Percentiles rank a stretch among this genome's conserved stretches.
Conservation (phyloP, 805 yeast species). For the Diddensiella santjacobensis region DNA sequence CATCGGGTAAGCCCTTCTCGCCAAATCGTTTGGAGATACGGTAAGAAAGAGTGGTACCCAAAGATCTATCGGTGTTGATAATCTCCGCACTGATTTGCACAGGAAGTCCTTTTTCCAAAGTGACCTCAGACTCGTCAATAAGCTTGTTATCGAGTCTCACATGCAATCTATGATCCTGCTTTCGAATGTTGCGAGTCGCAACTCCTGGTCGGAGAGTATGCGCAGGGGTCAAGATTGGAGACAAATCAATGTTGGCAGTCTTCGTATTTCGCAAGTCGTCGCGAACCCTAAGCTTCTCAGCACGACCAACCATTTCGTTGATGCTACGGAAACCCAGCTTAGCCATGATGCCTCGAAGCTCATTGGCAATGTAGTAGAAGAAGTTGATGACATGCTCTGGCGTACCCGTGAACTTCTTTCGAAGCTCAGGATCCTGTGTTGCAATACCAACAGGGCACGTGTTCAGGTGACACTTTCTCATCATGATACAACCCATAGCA, state of each 20-base stretch:
- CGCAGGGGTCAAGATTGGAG: constrained; percentile 95
- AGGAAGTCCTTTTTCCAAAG: constrained; percentile 95
- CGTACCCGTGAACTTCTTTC: constrained; percentile 90
- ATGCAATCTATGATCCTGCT: constrained; percentile 91
- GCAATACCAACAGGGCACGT: constrained; percentile 99
- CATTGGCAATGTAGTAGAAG: constrained; percentile 91
- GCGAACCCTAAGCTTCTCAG: constrained; percentile 82
- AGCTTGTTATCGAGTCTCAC: constrained; percentile 92
- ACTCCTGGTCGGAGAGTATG: constrained; percentile 96
- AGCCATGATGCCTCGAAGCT: constrained; percentile 90
- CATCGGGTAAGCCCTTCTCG: constrained; percentile 89
- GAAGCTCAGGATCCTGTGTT: constrained; percentile 91
- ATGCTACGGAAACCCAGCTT: constrained; percentile 90
- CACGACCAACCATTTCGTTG: constrained; percentile 97
- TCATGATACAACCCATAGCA: constrained; percentile 96
- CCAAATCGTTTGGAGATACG: constrained; percentile 92
- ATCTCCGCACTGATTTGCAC: constrained; percentile 91
- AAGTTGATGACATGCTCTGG: constrained; percentile 98
- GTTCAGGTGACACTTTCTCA: constrained; percentile 90
- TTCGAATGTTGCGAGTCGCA: constrained; percentile 85
- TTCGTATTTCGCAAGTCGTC: constrained; percentile 83
- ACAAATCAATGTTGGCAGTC: constrained; percentile 84
- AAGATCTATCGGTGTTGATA: constrained; percentile 92
- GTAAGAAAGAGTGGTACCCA: constrained; percentile 93
- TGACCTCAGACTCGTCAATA: constrained; percentile 91